These are phyloP conservation scores for Secale cereale DNA, from an alignment of 176 grass and related monocot genomes.

Conservation along the genomic window DNA sequence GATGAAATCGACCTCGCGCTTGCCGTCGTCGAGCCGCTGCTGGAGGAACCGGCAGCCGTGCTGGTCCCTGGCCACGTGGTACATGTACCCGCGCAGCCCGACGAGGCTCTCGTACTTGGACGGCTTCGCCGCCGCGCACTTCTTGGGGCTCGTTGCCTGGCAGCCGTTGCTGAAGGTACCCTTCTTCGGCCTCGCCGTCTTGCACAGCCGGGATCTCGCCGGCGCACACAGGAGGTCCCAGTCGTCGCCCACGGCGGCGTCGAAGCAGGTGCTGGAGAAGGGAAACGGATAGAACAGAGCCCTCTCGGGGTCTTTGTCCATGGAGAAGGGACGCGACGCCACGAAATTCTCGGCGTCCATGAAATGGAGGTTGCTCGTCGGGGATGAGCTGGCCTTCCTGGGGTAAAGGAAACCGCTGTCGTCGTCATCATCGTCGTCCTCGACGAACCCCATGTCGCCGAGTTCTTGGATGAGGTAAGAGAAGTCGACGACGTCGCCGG, in stretches of 20 bases:
- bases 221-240: constrained; percentile 12
- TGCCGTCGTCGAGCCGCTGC: constrained; percentile 65
- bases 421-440: constrained; percentile 13
- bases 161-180: background rate
- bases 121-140: constrained; percentile 12
- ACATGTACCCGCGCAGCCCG: constrained; percentile 49
- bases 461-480: constrained; percentile 38
- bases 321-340: constrained; percentile 24
- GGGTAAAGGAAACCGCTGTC: background rate
- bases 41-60: constrained; percentile 84
- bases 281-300: constrained; percentile 19
- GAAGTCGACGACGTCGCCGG: background rate
- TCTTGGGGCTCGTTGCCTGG: constrained; percentile 29
- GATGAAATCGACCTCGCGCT: constrained; percentile 56
- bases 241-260: background rate
- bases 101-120: constrained; percentile 48
- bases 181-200: constrained; percentile 28
- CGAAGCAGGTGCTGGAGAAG: constrained; percentile 17
- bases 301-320: background rate
- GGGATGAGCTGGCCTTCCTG: constrained; percentile 6
- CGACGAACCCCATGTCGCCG: constrained; percentile 31
- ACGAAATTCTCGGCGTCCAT: background rate
- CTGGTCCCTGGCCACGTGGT: constrained; percentile 70
- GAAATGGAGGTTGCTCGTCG: constrained; percentile 20
- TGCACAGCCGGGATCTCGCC: constrained; percentile 21